Conservation (phyloP, 176 grass and related monocot species). For the Rhynchospora tenuis region DNA sequence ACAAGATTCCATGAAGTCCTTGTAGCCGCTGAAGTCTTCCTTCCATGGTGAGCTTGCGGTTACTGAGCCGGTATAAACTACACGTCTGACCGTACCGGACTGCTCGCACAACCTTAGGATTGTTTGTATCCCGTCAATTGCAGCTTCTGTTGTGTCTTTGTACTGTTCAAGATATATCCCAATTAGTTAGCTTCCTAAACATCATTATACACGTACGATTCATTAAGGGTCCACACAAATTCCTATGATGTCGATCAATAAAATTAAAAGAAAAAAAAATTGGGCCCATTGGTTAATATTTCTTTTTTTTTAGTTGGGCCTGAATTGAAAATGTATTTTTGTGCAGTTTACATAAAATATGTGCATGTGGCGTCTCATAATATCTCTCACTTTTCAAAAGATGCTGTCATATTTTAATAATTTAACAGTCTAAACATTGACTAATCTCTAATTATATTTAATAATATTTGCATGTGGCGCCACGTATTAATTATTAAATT, state of each 20-base stretch:
- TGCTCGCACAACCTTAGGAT: slow-evolving; percentile 52
- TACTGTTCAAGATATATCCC: slow-evolving; percentile 25
- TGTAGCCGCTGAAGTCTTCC: slow-evolving; percentile 43
- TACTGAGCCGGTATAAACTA: slow-evolving; percentile 64
- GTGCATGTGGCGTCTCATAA: too few species aligned
- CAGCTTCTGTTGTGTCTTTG: slow-evolving; percentile 38
- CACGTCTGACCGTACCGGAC: slow-evolving; percentile 46
- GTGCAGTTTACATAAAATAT: too few species aligned
- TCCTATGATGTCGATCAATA: not conserved
- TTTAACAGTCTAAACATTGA: too few species aligned
- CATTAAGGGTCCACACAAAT: not conserved
- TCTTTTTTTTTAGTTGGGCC: too few species aligned
- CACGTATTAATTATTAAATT: too few species aligned
- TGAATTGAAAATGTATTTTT: too few species aligned
- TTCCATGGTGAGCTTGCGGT: slow-evolving; percentile 38
- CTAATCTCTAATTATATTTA: too few species aligned
- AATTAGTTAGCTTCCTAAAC: not conserved
- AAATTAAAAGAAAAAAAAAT: not conserved
- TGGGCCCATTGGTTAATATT: not conserved
- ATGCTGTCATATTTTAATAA: too few species aligned
- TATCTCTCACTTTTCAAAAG: too few species aligned
- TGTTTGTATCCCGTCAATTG: slow-evolving; percentile 35
- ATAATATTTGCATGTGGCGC: too few species aligned
- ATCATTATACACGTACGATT: not conserved
- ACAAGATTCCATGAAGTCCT: slow-evolving; percentile 34